Conservation (phyloP, 768 basidiomycete species). For the Mycena belliarum region DNA sequence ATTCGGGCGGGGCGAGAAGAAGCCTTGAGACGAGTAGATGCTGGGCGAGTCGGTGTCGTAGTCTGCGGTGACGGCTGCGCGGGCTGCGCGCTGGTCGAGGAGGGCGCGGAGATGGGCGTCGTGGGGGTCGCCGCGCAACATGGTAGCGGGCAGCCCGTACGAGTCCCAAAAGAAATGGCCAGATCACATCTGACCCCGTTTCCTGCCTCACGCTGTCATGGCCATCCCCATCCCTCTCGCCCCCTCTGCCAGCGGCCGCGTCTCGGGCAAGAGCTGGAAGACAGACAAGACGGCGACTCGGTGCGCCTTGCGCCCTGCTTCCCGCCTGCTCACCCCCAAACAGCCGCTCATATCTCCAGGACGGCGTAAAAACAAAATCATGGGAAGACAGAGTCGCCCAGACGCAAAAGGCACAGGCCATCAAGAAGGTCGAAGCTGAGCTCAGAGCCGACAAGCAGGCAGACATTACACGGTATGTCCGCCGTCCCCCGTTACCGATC, state of each 20-base stretch:
- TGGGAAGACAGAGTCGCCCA: slow-evolving; percentile 74
- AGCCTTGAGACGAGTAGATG: slow-evolving; percentile 56
- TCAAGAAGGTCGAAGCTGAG: slow-evolving; percentile 73
- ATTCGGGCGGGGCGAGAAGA: slow-evolving; percentile 52
- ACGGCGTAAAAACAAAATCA: slow-evolving; percentile 62
- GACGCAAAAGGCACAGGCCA: slow-evolving; percentile 62
- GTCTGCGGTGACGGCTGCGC: slow-evolving; percentile 43
- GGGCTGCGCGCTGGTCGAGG: slow-evolving; percentile 54
- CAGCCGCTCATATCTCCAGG: slow-evolving; percentile 70
- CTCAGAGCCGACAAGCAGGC: slow-evolving; percentile 76
- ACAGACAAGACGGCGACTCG: slow-evolving; percentile 47
- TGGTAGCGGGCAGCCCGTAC: slow-evolving; percentile 16
- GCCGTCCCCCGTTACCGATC: not conserved
- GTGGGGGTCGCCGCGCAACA: slow-evolving; percentile 41
- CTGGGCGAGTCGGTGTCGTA: slow-evolving; percentile 63
- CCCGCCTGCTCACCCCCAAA: slow-evolving; percentile 11
- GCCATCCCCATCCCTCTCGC: slow-evolving; percentile 37
- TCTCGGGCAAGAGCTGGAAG: slow-evolving; percentile 76
- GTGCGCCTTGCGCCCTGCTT: slow-evolving; percentile 34
- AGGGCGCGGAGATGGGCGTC: slow-evolving; percentile 52
- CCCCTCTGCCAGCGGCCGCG: slow-evolving; percentile 63
- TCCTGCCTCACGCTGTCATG: not conserved
- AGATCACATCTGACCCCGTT: too few relatives aligned
- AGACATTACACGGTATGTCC: slow-evolving; percentile 58
- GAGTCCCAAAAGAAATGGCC: too few relatives aligned